These are phyloP conservation scores for Truncatella angustata DNA, from an alignment of 2,329 filamentous ascomycete genomes.

Conservation along the genomic window DNA sequence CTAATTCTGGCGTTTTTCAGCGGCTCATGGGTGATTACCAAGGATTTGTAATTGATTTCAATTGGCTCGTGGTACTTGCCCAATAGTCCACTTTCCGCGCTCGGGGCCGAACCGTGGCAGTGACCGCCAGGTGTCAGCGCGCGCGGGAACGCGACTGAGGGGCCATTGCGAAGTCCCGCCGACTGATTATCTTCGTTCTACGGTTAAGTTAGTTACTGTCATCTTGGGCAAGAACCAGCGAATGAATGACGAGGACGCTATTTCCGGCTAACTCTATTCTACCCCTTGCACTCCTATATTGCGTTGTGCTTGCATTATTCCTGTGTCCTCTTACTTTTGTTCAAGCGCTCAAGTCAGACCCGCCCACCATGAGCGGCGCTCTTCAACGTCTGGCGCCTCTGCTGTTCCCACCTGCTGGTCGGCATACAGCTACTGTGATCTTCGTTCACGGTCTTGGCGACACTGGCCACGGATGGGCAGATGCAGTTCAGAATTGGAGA, in stretches of 20 bases:
- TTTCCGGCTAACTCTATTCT: background rate
- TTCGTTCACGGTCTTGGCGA: constrained; percentile 92
- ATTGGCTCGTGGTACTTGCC: background rate
- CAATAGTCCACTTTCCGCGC: no score
- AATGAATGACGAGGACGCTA: constrained; percentile 1
- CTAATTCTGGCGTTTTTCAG: background rate
- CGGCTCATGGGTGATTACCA: constrained; percentile 22
- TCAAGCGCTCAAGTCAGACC: background rate
- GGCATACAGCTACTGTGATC: constrained; percentile 92
- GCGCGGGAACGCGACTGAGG: background rate
- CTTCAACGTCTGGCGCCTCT: constrained; percentile 25
- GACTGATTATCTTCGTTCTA: background rate
- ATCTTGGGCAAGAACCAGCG: background rate
- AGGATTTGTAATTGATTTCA: constrained; percentile 26
- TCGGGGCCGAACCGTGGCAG: background rate
- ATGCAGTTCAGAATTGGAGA: constrained; percentile 84
- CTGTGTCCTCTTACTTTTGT: background rate
- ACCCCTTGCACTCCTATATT: background rate
- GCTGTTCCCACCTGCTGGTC: constrained; percentile 23
- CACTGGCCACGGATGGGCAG: constrained; percentile 74
- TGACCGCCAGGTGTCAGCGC: no score
- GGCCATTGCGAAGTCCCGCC: background rate
- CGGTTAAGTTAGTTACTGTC: no score
- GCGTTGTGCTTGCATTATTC: background rate
- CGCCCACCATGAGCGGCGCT: constrained; percentile 16